Evolutionary conservation across 306 rosid species (phyloP).

Genomic region (Cicer arietinum): DNA sequence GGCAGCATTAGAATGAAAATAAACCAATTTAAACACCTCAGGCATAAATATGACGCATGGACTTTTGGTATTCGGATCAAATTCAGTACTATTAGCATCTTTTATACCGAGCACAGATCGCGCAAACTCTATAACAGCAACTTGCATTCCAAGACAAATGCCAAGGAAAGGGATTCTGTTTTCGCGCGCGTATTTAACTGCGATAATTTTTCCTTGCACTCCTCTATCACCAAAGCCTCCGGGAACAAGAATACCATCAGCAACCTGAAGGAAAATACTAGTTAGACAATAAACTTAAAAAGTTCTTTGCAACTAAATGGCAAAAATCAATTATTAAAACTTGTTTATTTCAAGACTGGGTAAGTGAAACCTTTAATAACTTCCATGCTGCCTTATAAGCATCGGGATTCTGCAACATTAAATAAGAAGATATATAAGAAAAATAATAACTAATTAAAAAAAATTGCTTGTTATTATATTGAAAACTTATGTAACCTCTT

Average conservation of each 20-base stretch:
- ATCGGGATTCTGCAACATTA: slow-evolving; percentile 64
- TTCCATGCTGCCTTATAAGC: slow-evolving; percentile 81
- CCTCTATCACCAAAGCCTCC: slow-evolving; percentile 98
- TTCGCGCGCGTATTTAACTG: slow-evolving; percentile 88
- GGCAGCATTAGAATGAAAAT: not conserved
- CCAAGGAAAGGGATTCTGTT: slow-evolving; percentile 87
- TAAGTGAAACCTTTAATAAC: slow-evolving; percentile 66
- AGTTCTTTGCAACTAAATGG: not conserved
- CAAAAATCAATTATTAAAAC: not conserved
- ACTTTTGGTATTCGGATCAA: slow-evolving; percentile 68
- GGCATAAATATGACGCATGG: slow-evolving; percentile 92
- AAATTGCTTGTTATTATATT: not conserved
- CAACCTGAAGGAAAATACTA: slow-evolving; percentile 68
- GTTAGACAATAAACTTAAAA: slow-evolving; percentile 1
- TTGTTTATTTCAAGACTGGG: slow-evolving; percentile 9
- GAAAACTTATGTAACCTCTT: slow-evolving; percentile 56
- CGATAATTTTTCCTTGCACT: slow-evolving; percentile 85
- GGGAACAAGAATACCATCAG: slow-evolving; percentile 90
- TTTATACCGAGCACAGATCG: slow-evolving; percentile 75
- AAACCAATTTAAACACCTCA: slow-evolving; percentile 68
- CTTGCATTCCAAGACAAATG: slow-evolving; percentile 93
- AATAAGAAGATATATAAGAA: slow-evolving; percentile 36
- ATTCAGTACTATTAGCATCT: slow-evolving; percentile 91
- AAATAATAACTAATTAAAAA: slow-evolving; percentile 19
- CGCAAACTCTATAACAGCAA: slow-evolving; percentile 88